Percentiles rank a stretch among this genome's conserved stretches.
These are phyloP conservation scores for Trichocladium uniseriatum DNA, from an alignment of 495 filamentous ascomycete species.

Conservation along the genomic window DNA sequence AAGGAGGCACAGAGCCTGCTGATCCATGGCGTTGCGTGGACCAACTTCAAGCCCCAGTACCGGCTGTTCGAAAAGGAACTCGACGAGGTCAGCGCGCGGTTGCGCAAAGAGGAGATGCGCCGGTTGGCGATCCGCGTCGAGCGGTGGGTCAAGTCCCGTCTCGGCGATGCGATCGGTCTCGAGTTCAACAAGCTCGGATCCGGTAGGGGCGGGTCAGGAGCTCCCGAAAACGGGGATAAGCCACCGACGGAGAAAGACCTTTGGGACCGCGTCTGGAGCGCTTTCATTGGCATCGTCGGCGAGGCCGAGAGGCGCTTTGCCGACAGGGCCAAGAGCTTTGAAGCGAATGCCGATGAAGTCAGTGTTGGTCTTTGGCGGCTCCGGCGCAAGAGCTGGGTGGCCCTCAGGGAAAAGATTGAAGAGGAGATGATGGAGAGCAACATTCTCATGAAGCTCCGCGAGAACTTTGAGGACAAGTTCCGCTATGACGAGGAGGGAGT, in stretches of 20 bases:
- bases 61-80: slow-evolving; percentile 64
- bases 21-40: slow-evolving; percentile 75
- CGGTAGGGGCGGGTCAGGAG: slow-evolving; percentile 68
- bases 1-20: slow-evolving; percentile 61
- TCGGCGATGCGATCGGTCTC: slow-evolving; percentile 78
- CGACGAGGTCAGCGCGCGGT: slow-evolving; percentile 67
- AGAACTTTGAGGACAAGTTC: slow-evolving; percentile 99
- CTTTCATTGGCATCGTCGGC: slow-evolving; percentile 74
- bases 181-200: slow-evolving; percentile 93
- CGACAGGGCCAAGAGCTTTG: slow-evolving; percentile 82
- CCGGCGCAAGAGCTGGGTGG: slow-evolving; percentile 87
- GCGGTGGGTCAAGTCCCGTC: slow-evolving; percentile 78
- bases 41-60: slow-evolving; percentile 51
- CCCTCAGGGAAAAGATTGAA: slow-evolving; percentile 80
- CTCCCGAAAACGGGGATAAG: slow-evolving; percentile 67
- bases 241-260: slow-evolving; percentile 68
- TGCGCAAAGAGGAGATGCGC: slow-evolving; percentile 92
- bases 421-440: slow-evolving; percentile 98
- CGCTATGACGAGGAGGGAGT: slow-evolving; percentile 94
- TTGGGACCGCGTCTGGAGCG: slow-evolving; percentile 92
- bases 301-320: slow-evolving; percentile 80
- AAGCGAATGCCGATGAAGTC: slow-evolving; percentile 84
- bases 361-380: slow-evolving; percentile 89
- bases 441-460: slow-evolving; percentile 84
- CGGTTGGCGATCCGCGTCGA: slow-evolving; percentile 83